Percentiles rank a stretch among this genome's conserved stretches.
Evolutionary conservation across 2,329 filamentous ascomycete genomes (phyloP).

Genomic region (Ophiosphaerella korrae): DNA sequence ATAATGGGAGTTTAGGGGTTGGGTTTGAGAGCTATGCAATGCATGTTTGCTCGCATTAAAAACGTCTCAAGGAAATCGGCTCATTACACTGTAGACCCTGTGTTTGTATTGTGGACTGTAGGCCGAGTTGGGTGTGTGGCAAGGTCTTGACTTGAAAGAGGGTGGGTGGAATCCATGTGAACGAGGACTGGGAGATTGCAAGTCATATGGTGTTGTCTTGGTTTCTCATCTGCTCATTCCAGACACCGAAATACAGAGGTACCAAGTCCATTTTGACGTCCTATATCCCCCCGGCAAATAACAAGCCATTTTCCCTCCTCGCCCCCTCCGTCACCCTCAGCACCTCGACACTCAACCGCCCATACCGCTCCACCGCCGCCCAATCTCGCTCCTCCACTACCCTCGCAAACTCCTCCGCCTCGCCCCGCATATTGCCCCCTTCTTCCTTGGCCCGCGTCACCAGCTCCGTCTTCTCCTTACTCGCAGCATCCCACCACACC

Average conservation of each 20-base stretch:
- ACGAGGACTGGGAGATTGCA: no score
- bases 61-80: no score
- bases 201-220: no score
- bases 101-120: no score
- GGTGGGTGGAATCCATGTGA: no score
- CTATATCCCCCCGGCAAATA: slow-evolving; percentile 42
- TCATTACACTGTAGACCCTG: no score
- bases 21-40: no score
- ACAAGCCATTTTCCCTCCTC: slow-evolving; percentile 51
- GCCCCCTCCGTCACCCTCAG: slow-evolving; percentile 51
- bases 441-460: slow-evolving; percentile 41
- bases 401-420: slow-evolving; percentile 53
- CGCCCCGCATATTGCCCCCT: slow-evolving; percentile 52
- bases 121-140: no score
- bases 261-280: background rate
- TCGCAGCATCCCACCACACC: slow-evolving; percentile 50
- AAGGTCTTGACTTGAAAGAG: no score
- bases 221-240: no score
- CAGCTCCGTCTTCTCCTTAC: slow-evolving; percentile 49
- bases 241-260: no score
- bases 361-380: slow-evolving; percentile 45
- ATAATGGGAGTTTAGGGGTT: background rate
- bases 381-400: slow-evolving; percentile 50
- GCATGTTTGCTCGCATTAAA: no score
- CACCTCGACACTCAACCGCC: slow-evolving; percentile 50